Evolutionary conservation across 495 filamentous ascomycete genomes (phyloP), one percentile per base, ranked within the genome.

Genomic region (Podospora pseudopauciseta): DNA sequence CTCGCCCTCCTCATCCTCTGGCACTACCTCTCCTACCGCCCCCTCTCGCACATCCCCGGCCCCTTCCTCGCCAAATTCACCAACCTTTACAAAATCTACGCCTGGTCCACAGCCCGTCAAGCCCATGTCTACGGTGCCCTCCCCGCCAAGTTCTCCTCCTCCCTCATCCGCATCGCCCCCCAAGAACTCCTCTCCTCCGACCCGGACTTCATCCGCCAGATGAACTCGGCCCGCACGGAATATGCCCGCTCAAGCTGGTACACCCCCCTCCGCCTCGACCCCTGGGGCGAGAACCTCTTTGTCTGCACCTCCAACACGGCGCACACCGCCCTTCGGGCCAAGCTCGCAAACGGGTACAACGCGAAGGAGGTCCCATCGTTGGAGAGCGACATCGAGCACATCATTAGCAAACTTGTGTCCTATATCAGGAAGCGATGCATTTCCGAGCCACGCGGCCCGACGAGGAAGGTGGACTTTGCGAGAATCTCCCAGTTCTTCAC

Each of bases 401-500:
- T 28, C 18, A 27, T 61, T 26, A 5, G 3, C 16, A 18, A 32
- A 5, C 11, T 58, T 19, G n/a, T 61, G 20, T 9, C 16, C 27
- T 13, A 61, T 13, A 18, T 61, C 23, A n/a, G 20, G 1, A 32
- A 32, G 28, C 6, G 28, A 20, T 60, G 27, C 5, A 18, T 61
- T 13, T 19, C n/a, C 23, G 39, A 58, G 18, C 16, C 9, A 5
- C 18, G 4, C 9, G 18, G 59, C 16, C 20, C 20, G 30, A 26
- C 19, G 0, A 58, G 4, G 5, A 28, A 55, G 55, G 56, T 86
- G 49, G 83, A 86, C 66, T 75, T 86, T 23, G 76, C 76, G 0
- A 73, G 57, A 0, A 71, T 80, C 3, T 75, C 78, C 7, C 74
- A 80, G 64, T 87, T 72, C 71, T 85, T 86, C 60, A 85, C 84